Conservation (phyloP, 495 filamentous ascomycete species). For the Astrothelium subdiscretum region DNA sequence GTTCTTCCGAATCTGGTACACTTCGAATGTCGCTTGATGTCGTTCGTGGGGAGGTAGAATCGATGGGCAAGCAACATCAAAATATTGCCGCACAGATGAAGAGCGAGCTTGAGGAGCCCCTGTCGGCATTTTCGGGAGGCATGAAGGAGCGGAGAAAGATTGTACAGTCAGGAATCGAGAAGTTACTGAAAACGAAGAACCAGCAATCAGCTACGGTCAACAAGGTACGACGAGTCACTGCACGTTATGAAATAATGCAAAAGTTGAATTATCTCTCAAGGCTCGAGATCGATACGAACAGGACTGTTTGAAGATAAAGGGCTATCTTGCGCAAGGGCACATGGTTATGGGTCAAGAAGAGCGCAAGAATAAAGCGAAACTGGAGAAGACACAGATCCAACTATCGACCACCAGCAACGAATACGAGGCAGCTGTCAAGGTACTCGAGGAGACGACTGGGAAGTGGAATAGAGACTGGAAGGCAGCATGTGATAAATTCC, state of each 20-base stretch:
- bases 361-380: slow-evolving; percentile 94
- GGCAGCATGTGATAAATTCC: slow-evolving; percentile 94
- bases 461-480: slow-evolving; percentile 99
- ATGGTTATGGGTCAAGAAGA: slow-evolving; percentile 99
- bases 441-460: slow-evolving; percentile 88
- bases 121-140: slow-evolving; percentile 81
- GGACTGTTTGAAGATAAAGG: slow-evolving; percentile 95
- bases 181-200: slow-evolving; percentile 81
- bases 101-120: slow-evolving; percentile 88
- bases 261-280: slow-evolving; percentile 32
- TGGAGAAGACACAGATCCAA: slow-evolving; percentile 97
- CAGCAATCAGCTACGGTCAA: slow-evolving; percentile 86
- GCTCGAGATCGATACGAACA: slow-evolving; percentile 90
- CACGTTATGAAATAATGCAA: slow-evolving; percentile 7
- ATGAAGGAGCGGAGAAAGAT: slow-evolving; percentile 95
- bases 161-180: slow-evolving; percentile 84
- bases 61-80: slow-evolving; percentile 86
- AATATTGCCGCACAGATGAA: slow-evolving; percentile 89
- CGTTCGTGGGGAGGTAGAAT: slow-evolving; percentile 82
- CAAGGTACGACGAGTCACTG: slow-evolving; percentile 46
- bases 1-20: slow-evolving; percentile 77
- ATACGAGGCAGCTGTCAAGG: slow-evolving; percentile 84
- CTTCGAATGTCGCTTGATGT: slow-evolving; percentile 74
- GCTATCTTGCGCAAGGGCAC: slow-evolving; percentile 94
- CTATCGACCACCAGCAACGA: slow-evolving; percentile 80